Conservation (phyloP, 176 grass and related monocot species). For the Oryza meridionalis region DNA sequence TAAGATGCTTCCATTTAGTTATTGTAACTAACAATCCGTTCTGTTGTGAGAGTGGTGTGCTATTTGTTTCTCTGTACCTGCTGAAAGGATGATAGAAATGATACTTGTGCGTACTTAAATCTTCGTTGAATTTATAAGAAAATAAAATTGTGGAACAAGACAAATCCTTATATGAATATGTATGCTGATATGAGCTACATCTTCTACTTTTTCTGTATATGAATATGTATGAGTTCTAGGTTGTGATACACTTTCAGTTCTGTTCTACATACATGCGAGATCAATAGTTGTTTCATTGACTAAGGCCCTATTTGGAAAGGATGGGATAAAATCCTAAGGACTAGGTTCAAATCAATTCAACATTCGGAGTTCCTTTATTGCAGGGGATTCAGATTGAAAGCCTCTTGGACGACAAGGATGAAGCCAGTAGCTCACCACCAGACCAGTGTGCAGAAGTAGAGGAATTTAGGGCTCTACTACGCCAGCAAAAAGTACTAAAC, state of each 20-base stretch:
- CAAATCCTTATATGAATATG: background rate
- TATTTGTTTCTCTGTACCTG: background rate
- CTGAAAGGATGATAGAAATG: background rate
- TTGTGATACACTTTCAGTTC: background rate
- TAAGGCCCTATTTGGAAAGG: background rate
- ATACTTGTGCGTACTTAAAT: background rate
- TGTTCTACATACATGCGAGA: background rate
- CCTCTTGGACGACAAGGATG: conserved; percentile 58
- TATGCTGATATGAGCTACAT: background rate
- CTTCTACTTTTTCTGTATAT: background rate
- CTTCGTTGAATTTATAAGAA: background rate
- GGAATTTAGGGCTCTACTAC: conserved; percentile 65
- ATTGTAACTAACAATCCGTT: background rate
- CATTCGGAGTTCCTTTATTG: conserved; percentile 31
- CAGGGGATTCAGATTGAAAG: conserved; percentile 81
- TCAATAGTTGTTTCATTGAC: background rate
- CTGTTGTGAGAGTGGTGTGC: background rate
- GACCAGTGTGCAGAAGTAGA: conserved; percentile 57
- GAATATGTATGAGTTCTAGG: background rate
- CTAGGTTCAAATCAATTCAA: conserved; percentile 1
- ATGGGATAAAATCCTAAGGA: too few species aligned
- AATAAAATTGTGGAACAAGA: background rate
- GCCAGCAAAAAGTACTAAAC: conserved; percentile 69
- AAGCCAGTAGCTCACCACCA: conserved; percentile 35
- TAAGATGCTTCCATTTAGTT: background rate